Evolutionary conservation across 2,329 filamentous ascomycete genomes (phyloP).

Genomic region (Triangularia verruculosa): DNA sequence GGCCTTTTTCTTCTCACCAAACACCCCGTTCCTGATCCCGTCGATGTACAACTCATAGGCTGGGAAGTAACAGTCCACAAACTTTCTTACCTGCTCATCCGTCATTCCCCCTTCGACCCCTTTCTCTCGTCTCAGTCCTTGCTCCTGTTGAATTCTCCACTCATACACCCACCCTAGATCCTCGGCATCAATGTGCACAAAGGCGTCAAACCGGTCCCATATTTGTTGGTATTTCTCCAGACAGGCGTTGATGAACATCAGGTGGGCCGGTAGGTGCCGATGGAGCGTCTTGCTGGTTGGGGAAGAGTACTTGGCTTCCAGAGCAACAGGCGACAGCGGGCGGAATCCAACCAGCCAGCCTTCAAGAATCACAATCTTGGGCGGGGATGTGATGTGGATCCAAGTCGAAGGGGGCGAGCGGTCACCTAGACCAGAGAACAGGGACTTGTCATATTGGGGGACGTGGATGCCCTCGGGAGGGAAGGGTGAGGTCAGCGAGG

Average conservation of each 20-base stretch:
- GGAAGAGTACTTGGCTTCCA: constrained; percentile 51
- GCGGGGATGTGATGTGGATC: constrained; percentile 49
- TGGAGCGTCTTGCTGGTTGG: constrained; percentile 38
- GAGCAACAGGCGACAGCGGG: constrained; percentile 50
- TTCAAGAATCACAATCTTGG: constrained; percentile 69
- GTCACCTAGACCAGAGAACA: constrained; percentile 73
- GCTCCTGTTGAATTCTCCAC: constrained; percentile 82
- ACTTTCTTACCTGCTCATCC: constrained; percentile 71
- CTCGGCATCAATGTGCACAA: constrained; percentile 65
- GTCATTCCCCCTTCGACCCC: constrained; percentile 70
- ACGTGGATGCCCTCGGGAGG: constrained; percentile 46
- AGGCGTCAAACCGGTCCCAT: constrained; percentile 50
- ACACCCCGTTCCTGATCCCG: constrained; percentile 55
- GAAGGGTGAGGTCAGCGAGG: constrained; percentile 27
- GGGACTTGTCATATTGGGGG: constrained; percentile 81
- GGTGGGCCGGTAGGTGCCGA: constrained; percentile 47
- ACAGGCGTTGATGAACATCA: constrained; percentile 49
- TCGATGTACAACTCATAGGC: constrained; percentile 69
- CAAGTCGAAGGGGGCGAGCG: constrained; percentile 62
- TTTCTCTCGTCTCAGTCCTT: constrained; percentile 60
- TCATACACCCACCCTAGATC: constrained; percentile 73
- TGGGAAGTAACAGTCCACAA: constrained; percentile 68
- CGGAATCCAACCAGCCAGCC: constrained; percentile 91
- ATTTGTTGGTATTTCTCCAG: constrained; percentile 48
- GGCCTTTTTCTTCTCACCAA: constrained; percentile 33